These are phyloP conservation scores for Arachnomyces sp. DNA, from an alignment of 2,329 filamentous ascomycete genomes.

Conservation along the genomic window DNA sequence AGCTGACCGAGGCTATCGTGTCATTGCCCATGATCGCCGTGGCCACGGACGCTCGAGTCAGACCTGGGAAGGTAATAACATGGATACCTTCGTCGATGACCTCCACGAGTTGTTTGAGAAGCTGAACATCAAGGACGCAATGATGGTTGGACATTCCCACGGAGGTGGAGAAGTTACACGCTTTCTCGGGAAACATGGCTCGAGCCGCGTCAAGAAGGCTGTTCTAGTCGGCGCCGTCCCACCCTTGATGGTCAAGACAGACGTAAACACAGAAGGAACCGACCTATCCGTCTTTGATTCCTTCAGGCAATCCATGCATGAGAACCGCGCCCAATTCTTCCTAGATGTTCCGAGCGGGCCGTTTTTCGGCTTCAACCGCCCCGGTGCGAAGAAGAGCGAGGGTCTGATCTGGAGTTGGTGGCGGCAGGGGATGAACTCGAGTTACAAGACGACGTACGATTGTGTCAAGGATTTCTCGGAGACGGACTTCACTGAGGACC, in stretches of 20 bases:
- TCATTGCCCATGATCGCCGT: slow-evolving; percentile 34
- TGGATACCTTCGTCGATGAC: slow-evolving; percentile 35
- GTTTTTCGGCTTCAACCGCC: slow-evolving; percentile 31
- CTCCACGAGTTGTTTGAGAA: slow-evolving; percentile 29
- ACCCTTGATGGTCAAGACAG: slow-evolving; percentile 30
- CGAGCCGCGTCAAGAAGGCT: slow-evolving; percentile 31
- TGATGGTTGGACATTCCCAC: slow-evolving; percentile 35
- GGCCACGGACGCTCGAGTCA: slow-evolving; percentile 36
- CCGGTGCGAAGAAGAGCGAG: slow-evolving; percentile 23
- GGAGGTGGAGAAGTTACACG: slow-evolving; percentile 37
- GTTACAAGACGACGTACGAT: slow-evolving; percentile 34
- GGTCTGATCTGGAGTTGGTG: slow-evolving; percentile 35
- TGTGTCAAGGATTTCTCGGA: slow-evolving; percentile 35
- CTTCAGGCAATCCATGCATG: slow-evolving; percentile 29
- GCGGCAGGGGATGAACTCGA: slow-evolving; percentile 32
- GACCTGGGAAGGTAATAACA: slow-evolving; percentile 34
- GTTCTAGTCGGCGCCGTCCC: slow-evolving; percentile 33
- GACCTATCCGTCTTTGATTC: slow-evolving; percentile 32
- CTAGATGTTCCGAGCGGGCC: slow-evolving; percentile 28
- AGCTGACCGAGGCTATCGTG: slow-evolving; percentile 29
- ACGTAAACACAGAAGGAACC: slow-evolving; percentile 26
- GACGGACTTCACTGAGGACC: slow-evolving; percentile 35
- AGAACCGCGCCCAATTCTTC: slow-evolving; percentile 30
- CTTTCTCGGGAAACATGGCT: slow-evolving; percentile 30
- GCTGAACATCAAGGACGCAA: slow-evolving; percentile 27